Conservation (phyloP, 768 basidiomycete genomes). For the Pisolithus microcarpus region DNA sequence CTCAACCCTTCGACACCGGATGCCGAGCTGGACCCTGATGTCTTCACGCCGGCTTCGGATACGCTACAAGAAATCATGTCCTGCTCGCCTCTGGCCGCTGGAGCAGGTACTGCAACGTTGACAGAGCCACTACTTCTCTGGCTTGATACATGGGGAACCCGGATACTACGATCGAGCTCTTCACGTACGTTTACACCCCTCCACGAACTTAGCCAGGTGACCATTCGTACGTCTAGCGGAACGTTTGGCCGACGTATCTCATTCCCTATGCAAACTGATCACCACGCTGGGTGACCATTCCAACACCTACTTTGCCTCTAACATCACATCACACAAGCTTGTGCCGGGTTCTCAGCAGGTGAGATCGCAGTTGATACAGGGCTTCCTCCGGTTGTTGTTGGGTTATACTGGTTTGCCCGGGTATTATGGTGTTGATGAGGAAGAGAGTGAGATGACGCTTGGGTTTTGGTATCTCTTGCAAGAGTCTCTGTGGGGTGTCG, state of each 20-base stretch:
- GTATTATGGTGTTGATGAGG: slow-evolving; percentile 76
- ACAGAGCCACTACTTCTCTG: slow-evolving; percentile 86
- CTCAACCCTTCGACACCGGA: slow-evolving; percentile 26
- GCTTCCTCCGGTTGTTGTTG: slow-evolving; percentile 63
- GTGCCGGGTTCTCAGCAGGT: slow-evolving; percentile 33
- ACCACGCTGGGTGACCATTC: slow-evolving; percentile 84
- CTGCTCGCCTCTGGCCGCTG: slow-evolving; percentile 65
- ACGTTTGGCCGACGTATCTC: slow-evolving; percentile 47
- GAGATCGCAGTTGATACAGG: slow-evolving; percentile 52
- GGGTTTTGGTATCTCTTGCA: slow-evolving; percentile 90
- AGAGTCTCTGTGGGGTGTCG: slow-evolving; percentile 72
- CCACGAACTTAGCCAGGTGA: background rate
- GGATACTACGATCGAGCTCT: slow-evolving; percentile 35
- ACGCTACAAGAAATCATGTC: slow-evolving; percentile 73
- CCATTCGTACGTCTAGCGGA: slow-evolving; percentile 13
- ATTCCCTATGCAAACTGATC: slow-evolving; percentile 74
- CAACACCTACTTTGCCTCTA: slow-evolving; percentile 62
- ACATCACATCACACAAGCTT: slow-evolving; percentile 45
- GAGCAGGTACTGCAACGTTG: slow-evolving; percentile 58
- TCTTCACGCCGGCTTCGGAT: slow-evolving; percentile 61
- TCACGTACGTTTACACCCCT: slow-evolving; percentile 25
- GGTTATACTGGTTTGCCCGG: slow-evolving; percentile 71
- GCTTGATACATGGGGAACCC: slow-evolving; percentile 49
- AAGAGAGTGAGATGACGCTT: slow-evolving; percentile 80
- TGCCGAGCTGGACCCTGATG: slow-evolving; percentile 36